phyloP scores from a whole-genome alignment of 2,329 filamentous ascomycete species.

The Aureobasidium sp. region DNA sequence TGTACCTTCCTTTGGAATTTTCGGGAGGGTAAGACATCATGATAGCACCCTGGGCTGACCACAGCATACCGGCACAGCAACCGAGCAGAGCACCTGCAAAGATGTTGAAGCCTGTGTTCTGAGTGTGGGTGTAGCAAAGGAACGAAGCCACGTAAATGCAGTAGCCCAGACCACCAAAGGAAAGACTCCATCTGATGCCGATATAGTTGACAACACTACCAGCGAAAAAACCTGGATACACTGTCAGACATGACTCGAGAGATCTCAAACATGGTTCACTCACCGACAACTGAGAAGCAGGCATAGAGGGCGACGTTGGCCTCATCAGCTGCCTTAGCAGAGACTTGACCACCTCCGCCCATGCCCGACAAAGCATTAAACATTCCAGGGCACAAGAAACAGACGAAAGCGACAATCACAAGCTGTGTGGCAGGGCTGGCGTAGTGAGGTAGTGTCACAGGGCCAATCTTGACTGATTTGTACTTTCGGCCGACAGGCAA shows the following conservation, averaged over 20 bases:
- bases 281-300: constrained; percentile 57
- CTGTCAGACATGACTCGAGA: not conserved
- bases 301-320: constrained; percentile 66
- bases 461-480: constrained; percentile 34
- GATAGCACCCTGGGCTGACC: constrained; percentile 76
- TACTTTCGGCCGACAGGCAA: constrained; percentile 44
- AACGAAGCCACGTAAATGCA: constrained; percentile 66
- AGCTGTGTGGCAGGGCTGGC: constrained; percentile 44
- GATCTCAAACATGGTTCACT: not conserved
- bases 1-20: constrained; percentile 76
- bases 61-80: constrained; percentile 71
- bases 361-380: constrained; percentile 48
- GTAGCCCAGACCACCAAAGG: constrained; percentile 70
- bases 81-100: constrained; percentile 72
- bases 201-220: constrained; percentile 71
- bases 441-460: constrained; percentile 41
- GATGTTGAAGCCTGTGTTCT: constrained; percentile 63
- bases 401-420: constrained; percentile 44
- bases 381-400: constrained; percentile 49
- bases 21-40: constrained; percentile 88
- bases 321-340: constrained; percentile 49
- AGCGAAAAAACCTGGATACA: constrained; percentile 46
- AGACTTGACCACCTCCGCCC: constrained; percentile 43
- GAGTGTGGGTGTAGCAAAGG: constrained; percentile 62
- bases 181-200: constrained; percentile 61